Evolutionary conservation across 768 basidiomycete species (phyloP).

Genomic region (Podaxis sp.): DNA sequence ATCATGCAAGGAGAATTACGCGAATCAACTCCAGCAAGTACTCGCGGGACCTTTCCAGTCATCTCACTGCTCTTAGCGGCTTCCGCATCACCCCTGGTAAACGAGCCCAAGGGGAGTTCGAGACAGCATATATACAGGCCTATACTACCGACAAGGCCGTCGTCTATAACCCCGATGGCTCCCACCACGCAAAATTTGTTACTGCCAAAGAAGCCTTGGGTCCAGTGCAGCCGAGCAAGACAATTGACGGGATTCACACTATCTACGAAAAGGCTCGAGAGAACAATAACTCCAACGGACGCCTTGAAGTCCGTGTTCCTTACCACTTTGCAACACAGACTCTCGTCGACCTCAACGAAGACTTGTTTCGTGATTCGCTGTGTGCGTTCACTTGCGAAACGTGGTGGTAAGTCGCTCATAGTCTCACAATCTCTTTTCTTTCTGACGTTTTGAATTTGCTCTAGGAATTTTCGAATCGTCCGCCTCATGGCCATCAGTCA

Average conservation of each 20-base stretch:
- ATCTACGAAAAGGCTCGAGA: neutral
- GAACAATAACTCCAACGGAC: neutral
- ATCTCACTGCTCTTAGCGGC: slow-evolving; percentile 16
- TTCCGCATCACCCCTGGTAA: slow-evolving; percentile 15
- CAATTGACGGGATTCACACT: neutral
- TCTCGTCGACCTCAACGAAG: neutral
- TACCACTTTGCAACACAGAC: neutral
- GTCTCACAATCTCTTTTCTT: neutral
- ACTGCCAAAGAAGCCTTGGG: neutral
- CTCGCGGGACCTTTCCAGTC: slow-evolving; percentile 14
- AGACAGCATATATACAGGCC: slow-evolving; percentile 14
- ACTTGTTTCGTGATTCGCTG: neutral
- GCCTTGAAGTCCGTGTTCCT: slow-evolving; percentile 15
- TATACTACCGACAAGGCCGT: slow-evolving; percentile 21
- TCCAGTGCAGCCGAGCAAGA: neutral
- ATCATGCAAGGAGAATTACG: slow-evolving; percentile 5
- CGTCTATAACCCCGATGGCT: slow-evolving; percentile 8
- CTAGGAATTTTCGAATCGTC: neutral
- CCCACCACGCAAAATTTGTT: slow-evolving; percentile 13
- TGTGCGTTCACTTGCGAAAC: neutral
- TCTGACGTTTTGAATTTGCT: no score
- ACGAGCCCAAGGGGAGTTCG: slow-evolving; percentile 9
- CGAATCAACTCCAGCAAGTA: slow-evolving; percentile 10
- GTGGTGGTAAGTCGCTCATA: slow-evolving; percentile 9
- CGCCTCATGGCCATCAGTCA: neutral